Evolutionary conservation across 139 green algal genomes (phyloP), one percentile per base, ranked within the genome.

Genomic region (Auxenochlorella pyrenoidosa): DNA sequence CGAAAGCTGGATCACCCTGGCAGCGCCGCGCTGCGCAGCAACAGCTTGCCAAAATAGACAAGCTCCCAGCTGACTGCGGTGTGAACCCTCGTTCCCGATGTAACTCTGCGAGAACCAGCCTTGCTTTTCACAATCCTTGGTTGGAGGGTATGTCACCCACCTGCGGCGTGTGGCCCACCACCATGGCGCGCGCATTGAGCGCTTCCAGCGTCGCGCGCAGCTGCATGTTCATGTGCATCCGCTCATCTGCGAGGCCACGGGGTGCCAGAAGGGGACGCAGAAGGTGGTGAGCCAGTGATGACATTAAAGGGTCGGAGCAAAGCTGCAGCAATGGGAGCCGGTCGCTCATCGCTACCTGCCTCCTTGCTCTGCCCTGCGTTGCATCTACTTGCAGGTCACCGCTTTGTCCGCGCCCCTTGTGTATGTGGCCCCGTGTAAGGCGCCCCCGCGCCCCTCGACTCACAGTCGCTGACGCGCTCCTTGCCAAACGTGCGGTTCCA

Each of bases 91-190:
- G n/a, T n/a, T n/a, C n/a, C n/a, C n/a, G n/a, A n/a, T n/a, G 63
- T 1, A 72, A 32, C 63, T 54, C 47, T 54, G n/a, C n/a, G n/a
- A n/a, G n/a, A n/a, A n/a, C n/a, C n/a, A n/a, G n/a, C n/a, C n/a
- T n/a, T n/a, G n/a, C 47, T 54, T 54, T 10, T 10, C 47, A 54
- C 6, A 54, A 54, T 10, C 47, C 47, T 10, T 54, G 6, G 47
- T 10, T 54, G 47, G 47, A 54, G 47, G 54, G 3, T 40, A 3
- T 89, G 3, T 94, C 95, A 6, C 72, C 71, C 88, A 94, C 89
- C 88, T 98, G 41, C 71, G 96, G 96, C 3, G 96, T 98, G 91
- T 99, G 96, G 24, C 96, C 96, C 38, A 99, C 95, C 34, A 99
- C 95, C 59, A 98, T 92, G 38, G 95, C 93, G 87, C 94, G 93